These are phyloP conservation scores for Laburnicola sp. DNA, from an alignment of 2,329 filamentous ascomycete species.

Conservation along the genomic window DNA sequence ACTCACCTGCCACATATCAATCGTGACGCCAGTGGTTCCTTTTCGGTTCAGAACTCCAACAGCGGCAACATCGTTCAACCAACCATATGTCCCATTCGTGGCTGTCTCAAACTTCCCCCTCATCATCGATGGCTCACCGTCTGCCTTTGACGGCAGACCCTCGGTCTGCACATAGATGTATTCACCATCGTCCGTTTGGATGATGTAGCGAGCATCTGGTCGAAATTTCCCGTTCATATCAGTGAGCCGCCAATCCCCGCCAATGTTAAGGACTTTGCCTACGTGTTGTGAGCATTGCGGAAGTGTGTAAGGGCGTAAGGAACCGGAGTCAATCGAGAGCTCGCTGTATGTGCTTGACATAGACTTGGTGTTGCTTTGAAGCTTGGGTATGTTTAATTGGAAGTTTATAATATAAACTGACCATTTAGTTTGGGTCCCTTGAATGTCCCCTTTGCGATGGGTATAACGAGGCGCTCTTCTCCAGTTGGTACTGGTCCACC, in stretches of 20 bases:
- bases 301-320: conserved; percentile 19
- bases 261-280: conserved; percentile 41
- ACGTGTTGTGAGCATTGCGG: conserved; percentile 11
- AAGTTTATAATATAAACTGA: conserved; percentile 4
- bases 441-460: conserved; percentile 36
- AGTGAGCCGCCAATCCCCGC: conserved; percentile 46
- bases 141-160: conserved; percentile 28
- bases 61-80: conserved; percentile 45
- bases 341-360: background rate
- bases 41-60: conserved; percentile 28
- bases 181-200: conserved; percentile 42
- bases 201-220: conserved; percentile 44
- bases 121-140: conserved; percentile 33
- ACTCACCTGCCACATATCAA: conserved; percentile 31
- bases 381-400: too few relatives aligned
- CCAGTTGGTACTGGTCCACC: conserved; percentile 22
- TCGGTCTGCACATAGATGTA: conserved; percentile 41
- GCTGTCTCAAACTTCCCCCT: conserved; percentile 42
- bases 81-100: conserved; percentile 37
- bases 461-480: conserved; percentile 31
- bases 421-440: conserved; percentile 31
- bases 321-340: background rate
- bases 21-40: conserved; percentile 23
- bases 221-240: conserved; percentile 29
- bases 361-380: background rate